Evolutionary conservation across 371 early-diverging fungal genomes (phyloP), one percentile per base, ranked within the genome.

Genomic region (Rhizomucor pusillus): DNA sequence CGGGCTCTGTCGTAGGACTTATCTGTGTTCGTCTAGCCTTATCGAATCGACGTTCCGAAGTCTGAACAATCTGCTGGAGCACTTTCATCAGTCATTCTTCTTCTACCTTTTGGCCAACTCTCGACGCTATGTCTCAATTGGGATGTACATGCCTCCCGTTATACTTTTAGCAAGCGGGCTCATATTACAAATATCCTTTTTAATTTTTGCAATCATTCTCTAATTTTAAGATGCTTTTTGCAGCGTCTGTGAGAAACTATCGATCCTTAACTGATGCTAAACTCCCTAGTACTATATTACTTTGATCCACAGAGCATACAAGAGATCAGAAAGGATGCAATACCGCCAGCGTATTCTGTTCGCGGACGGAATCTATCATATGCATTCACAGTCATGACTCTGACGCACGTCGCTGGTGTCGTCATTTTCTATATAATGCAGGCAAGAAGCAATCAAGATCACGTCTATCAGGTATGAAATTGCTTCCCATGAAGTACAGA

Each of bases 61-160:
- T 55, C 70, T 95, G 48, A 96, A 92, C 77, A 97, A 97, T 65
- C 64, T 98, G 43, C 76, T 98, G 37, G 98, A 98, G 60, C 88
- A 92, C 53, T 82, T 98, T 33, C 98, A 98, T 60, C 97, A 97
- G 59, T 90, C 96, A 9, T 95, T 90, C 76, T 94, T 93, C 78
- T 95, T 97, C 58, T 98, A 98, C 66, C 69, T 95, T 13, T 76
- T 96, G 58, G 88, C 90, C n/a, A 75, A 80, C 13, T 80, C 88
- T 20, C 56, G 70, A 16, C 80, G 79, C 22, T 95, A 90, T 71
- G 88, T 95, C 12, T 93, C 96, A 1, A 89, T 97, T 41, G 90
- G 90, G 23, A 81, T 89, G 48, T 97, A 94, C 59, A 85, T 94
- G 66, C 92, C 92, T 1, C 92, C 95, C 0, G 79, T 89, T 3